These are phyloP conservation scores for Melaleuca alternifolia DNA, from an alignment of 345 rosid species.

Conservation along the genomic window DNA sequence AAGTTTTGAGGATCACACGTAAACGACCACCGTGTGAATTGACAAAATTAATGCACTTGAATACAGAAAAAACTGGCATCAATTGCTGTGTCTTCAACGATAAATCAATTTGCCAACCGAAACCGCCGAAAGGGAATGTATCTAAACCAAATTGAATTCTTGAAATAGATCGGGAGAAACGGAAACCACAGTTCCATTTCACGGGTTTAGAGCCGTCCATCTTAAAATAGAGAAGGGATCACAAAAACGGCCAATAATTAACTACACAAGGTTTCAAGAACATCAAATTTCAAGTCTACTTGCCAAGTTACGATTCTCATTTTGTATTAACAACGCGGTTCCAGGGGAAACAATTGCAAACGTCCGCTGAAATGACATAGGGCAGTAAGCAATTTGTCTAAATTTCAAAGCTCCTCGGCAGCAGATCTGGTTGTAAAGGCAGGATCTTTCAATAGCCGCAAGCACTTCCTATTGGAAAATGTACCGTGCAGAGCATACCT, in stretches of 20 bases:
- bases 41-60: too few relatives aligned
- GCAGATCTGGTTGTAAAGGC: neutral
- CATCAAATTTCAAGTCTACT: neutral
- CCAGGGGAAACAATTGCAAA: neutral
- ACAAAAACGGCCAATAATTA: too few relatives aligned
- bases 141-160: neutral
- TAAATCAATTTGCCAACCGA: neutral
- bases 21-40: too few relatives aligned
- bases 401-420: neutral
- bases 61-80: too few relatives aligned
- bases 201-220: neutral
- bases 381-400: neutral
- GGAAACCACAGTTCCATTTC: neutral
- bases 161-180: neutral
- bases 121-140: neutral
- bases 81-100: accelerated
- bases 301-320: neutral
- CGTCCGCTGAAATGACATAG: neutral
- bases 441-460: neutral
- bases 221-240: accelerated
- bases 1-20: neutral
- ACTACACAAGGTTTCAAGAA: accelerated
- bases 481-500: neutral
- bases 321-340: neutral
- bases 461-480: neutral